Percentiles rank a stretch among this genome's conserved stretches.
Evolutionary conservation across 2,329 filamentous ascomycete species (phyloP).

Genomic region (Thelonectria discophora): DNA sequence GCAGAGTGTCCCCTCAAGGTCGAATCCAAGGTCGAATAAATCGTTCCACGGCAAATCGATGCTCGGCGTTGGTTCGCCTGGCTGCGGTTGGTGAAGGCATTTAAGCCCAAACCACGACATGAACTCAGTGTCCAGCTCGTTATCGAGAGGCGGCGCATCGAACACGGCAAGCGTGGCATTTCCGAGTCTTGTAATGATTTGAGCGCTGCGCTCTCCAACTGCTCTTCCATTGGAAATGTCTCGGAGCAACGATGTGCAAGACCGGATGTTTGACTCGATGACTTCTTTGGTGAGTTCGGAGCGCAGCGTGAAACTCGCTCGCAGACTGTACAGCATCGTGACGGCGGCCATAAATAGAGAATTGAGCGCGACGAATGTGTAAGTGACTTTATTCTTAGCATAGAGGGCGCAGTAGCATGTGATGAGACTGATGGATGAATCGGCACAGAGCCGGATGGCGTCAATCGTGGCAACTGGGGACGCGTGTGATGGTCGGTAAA

Average conservation of each 20-base stretch:
- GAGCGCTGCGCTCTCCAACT: conserved; percentile 32
- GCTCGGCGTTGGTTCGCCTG: conserved; percentile 35
- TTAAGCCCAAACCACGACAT: conserved; percentile 41
- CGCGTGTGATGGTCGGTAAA: conserved; percentile 35
- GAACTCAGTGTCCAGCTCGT: conserved; percentile 37
- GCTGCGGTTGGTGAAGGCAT: conserved; percentile 31
- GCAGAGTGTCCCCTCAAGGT: conserved; percentile 31
- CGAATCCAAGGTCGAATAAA: conserved; percentile 37
- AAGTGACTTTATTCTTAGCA: conserved; percentile 37
- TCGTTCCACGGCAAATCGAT: conserved; percentile 40
- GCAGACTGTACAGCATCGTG: conserved; percentile 34
- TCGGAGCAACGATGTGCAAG: conserved; percentile 28
- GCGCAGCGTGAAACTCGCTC: conserved; percentile 28
- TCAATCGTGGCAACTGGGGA: conserved; percentile 37
- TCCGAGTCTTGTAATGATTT: conserved; percentile 31
- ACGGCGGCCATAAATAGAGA: conserved; percentile 37
- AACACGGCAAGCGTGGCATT: conserved; percentile 36
- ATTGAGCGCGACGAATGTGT: conserved; percentile 34
- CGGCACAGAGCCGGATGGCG: conserved; percentile 33
- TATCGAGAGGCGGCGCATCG: conserved; percentile 29
- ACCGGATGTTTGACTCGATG: conserved; percentile 36
- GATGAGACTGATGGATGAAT: conserved; percentile 38
- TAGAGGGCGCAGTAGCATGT: conserved; percentile 37
- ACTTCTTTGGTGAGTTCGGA: conserved; percentile 34
- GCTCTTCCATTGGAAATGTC: conserved; percentile 36